Evolutionary conservation across 768 basidiomycete genomes (phyloP).

Genomic region (Favolaschia claudopus): DNA sequence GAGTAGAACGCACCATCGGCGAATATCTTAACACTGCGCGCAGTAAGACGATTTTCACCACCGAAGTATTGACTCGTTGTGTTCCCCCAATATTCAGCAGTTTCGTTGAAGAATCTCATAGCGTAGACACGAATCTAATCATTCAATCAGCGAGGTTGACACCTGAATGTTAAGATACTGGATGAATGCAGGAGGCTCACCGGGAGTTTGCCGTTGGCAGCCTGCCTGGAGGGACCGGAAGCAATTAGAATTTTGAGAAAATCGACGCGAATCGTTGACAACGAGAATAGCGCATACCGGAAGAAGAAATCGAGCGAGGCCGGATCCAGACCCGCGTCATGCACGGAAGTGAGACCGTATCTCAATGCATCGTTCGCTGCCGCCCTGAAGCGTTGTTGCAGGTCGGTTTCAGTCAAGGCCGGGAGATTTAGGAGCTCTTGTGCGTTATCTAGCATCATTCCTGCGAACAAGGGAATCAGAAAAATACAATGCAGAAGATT

Average conservation of each 20-base stretch:
- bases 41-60: constrained; percentile 65
- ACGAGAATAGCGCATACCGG: constrained; percentile 51
- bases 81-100: constrained; percentile 71
- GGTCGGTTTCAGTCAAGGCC: constrained; percentile 63
- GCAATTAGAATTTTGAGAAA: too few relatives aligned
- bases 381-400: constrained; percentile 60
- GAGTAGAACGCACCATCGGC: constrained; percentile 63
- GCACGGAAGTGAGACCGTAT: constrained; percentile 85
- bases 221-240: constrained; percentile 74
- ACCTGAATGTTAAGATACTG: not conserved
- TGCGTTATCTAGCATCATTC: constrained; percentile 88
- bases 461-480: constrained; percentile 38
- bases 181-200: constrained; percentile 47
- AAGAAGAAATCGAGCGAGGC: constrained; percentile 68
- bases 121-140: constrained; percentile 65
- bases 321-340: constrained; percentile 73
- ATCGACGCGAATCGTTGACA: not conserved
- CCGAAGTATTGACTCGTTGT: constrained; percentile 62
- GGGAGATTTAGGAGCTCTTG: constrained; percentile 78
- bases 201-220: constrained; percentile 70
- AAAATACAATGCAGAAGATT: too few relatives aligned
- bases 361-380: constrained; percentile 73
- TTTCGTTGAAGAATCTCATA: constrained; percentile 64
- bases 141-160: not conserved
- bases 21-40: constrained; percentile 77